phyloP scores from a whole-genome alignment of 495 filamentous ascomycete species.

The Xylaria curta region DNA sequence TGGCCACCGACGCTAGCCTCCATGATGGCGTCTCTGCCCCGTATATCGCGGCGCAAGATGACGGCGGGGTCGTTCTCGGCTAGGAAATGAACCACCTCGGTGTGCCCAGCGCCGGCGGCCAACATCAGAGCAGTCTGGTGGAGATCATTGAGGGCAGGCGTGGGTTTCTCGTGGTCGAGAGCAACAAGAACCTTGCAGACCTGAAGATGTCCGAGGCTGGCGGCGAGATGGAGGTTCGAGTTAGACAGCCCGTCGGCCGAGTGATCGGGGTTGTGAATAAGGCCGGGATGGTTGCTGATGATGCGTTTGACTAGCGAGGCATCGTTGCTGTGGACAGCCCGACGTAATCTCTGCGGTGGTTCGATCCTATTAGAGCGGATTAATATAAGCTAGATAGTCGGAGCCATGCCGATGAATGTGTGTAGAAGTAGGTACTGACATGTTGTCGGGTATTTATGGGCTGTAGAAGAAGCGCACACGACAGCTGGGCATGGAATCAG shows the following conservation, averaged over 20 bases:
- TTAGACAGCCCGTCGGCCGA: constrained; percentile 61
- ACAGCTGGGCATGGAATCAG: neutral
- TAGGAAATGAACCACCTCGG: constrained; percentile 66
- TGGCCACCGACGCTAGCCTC: constrained; percentile 61
- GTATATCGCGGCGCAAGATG: constrained; percentile 60
- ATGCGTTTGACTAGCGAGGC: constrained; percentile 74
- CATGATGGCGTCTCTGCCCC: constrained; percentile 65
- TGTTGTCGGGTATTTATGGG: neutral
- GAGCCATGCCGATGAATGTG: neutral
- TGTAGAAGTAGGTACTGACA: neutral
- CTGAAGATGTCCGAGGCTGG: constrained; percentile 66
- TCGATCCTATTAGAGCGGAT: constrained; percentile 62
- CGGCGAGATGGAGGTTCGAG: constrained; percentile 79
- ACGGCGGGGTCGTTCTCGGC: constrained; percentile 47
- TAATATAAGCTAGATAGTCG: neutral
- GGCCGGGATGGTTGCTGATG: constrained; percentile 67
- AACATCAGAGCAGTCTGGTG: constrained; percentile 76
- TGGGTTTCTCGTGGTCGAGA: constrained; percentile 62
- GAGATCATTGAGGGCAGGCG: constrained; percentile 70
- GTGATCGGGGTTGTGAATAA: constrained; percentile 76
- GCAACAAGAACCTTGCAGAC: constrained; percentile 63
- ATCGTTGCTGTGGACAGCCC: constrained; percentile 75
- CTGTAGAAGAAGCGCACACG: neutral
- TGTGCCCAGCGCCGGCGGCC: constrained; percentile 62
- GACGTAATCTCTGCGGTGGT: constrained; percentile 67